Conservation (phyloP, 2,329 filamentous ascomycete species). For the Neonectria sp. region DNA sequence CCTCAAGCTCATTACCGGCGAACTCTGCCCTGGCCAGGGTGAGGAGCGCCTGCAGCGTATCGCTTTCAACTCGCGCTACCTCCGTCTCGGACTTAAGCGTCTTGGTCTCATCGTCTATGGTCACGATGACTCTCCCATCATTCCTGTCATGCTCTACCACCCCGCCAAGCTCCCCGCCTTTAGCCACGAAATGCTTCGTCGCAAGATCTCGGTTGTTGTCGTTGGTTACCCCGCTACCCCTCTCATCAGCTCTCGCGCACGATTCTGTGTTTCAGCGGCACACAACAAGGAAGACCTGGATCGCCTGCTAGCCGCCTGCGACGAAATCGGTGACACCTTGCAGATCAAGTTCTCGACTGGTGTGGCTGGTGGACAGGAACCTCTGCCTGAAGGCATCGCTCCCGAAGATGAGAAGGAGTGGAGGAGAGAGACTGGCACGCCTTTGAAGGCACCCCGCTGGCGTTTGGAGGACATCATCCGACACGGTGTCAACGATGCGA, state of each 20-base stretch:
- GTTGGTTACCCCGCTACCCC: slow-evolving; percentile 98
- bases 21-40: slow-evolving; percentile 90
- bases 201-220: slow-evolving; percentile 97
- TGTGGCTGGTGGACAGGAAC: slow-evolving; percentile 88
- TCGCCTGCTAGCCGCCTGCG: slow-evolving; percentile 87
- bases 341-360: slow-evolving; percentile 98
- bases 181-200: slow-evolving; percentile 97
- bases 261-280: slow-evolving; percentile 95
- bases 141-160: slow-evolving; percentile 94
- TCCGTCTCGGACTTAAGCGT: slow-evolving; percentile 96
- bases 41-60: slow-evolving; percentile 96
- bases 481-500: slow-evolving; percentile 81
- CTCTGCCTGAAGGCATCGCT: slow-evolving; percentile 79
- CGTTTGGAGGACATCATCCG: slow-evolving; percentile 85
- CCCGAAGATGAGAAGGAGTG: slow-evolving; percentile 81
- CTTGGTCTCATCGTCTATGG: slow-evolving; percentile 97
- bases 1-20: slow-evolving; percentile 90
- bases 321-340: slow-evolving; percentile 91
- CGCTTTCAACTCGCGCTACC: slow-evolving; percentile 98
- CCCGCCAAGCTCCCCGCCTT: slow-evolving; percentile 99
- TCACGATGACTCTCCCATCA: slow-evolving; percentile 97
- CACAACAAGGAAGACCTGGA: slow-evolving; percentile 99
- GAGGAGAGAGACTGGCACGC: slow-evolving; percentile 73
- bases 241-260: slow-evolving; percentile 92
- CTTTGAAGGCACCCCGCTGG: slow-evolving; percentile 86